A percentile compares a stretch with the other conserved stretches of the same genome.
phyloP scores from a whole-genome alignment of 495 filamentous ascomycete genomes.

The Penicillium coprophilum region DNA sequence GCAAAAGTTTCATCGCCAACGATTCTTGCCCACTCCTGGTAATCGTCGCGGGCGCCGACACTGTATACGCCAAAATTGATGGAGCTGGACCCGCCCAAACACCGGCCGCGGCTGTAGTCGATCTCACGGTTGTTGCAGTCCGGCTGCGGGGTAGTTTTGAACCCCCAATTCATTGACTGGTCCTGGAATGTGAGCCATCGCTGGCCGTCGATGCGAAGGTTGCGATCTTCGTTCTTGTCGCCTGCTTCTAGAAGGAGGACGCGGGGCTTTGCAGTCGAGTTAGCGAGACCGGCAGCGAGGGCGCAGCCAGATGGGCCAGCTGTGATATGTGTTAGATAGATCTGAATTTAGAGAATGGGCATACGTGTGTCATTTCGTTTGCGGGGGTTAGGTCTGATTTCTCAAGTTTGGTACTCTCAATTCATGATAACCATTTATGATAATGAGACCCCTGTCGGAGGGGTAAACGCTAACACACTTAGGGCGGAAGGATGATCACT shows the following conservation, averaged over 20 bases:
- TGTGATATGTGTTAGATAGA: conserved; percentile 17
- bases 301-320: conserved; percentile 53
- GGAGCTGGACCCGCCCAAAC: conserved; percentile 57
- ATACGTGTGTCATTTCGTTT: too few relatives aligned
- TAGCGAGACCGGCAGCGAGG: conserved; percentile 45
- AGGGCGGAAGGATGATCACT: conserved; percentile 16
- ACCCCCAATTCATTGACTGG: conserved; percentile 53
- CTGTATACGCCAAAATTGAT: conserved; percentile 61
- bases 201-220: conserved; percentile 48
- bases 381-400: too few relatives aligned
- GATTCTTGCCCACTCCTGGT: conserved; percentile 50
- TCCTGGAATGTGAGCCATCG: conserved; percentile 47
- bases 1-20: conserved; percentile 39
- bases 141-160: conserved; percentile 52
- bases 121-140: conserved; percentile 47
- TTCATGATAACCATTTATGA: too few relatives aligned
- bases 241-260: conserved; percentile 58
- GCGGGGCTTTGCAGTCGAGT: conserved; percentile 38
- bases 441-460: too few relatives aligned
- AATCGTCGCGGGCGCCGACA: conserved; percentile 55
- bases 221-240: conserved; percentile 43
- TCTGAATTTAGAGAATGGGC: background rate
- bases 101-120: conserved; percentile 55
- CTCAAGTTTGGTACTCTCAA: too few relatives aligned
- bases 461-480: background rate